Evolutionary conservation across 2,329 filamentous ascomycete species (phyloP), one percentile per base, ranked within the genome.

Genomic region (Alternaria tenuissima): DNA sequence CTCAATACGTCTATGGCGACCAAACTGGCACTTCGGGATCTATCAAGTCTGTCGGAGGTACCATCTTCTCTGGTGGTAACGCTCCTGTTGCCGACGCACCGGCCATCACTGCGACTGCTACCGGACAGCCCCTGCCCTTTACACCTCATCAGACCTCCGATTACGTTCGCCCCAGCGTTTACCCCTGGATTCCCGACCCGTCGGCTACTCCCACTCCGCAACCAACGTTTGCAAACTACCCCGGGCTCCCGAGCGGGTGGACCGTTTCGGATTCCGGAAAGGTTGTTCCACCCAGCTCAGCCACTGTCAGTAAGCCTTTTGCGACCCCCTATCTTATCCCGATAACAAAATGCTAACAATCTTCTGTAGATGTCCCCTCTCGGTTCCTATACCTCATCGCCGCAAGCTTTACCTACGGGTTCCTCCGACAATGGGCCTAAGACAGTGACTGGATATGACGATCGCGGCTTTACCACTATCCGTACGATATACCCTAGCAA

Each of bases 1-100:
- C 86, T 18, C 83, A 90, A 64, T 99, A 99, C 83, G 84, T 82
- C 58, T 99, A 98, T 81, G 87, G 87, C 67, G 91, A 95, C 76
- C 87, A 85, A 38, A 89, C 86, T 48, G 95, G 95, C 48, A 86
- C 84, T 22, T 97, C 93, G 92, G 75, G 87, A 66, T 94, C 91
- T 49, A 98, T 99, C 78, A 80, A 87, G 69, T 88, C 94, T 54
- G 86, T 90, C n/a, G 93, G 88, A 65, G 95, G 95, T 62, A 79
- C 83, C 66, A 83, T 98, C 77, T 92, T 93, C 77, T 80, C 81
- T 63, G 85, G 85, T 34, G 86, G 82, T 34, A 83, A 84, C 32
- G 64, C 60, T 46, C 88, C 86, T 3, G 84, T 85, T 58, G 80
- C 83, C 38, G 79, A 84, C 49, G 87, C 89, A 28, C 87, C 88